Base-by-base conservation (phyloP, 2,329 filamentous ascomycete genomes). In the Gaeumannomyces tritici region DNA sequence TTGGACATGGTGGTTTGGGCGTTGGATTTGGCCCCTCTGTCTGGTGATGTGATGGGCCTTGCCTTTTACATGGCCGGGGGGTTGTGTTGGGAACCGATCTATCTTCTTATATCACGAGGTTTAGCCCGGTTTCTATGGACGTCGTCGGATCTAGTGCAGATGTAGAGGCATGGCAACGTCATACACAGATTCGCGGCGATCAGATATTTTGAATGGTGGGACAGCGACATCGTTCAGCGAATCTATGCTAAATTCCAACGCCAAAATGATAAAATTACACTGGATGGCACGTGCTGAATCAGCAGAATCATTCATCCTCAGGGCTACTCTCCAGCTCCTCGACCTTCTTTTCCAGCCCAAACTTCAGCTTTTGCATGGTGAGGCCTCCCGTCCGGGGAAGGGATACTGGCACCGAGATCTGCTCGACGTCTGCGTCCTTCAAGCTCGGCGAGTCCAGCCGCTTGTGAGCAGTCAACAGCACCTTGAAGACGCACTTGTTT, bases 1-100 rank as follows among this genome's bases (percentile, higher is more conserved):
- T 75, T 75, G 51, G 78, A 78, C 75, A 80, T 79, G 55, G n/a
- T 51, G 18, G 9, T 35, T n/a, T 35, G 42, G 18, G 18, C n/a
- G 42, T n/a, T 26, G 35, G 51, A 28, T 31, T 27, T 21, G 26
- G 4, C 9, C 29, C 29, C 29, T 31, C 29, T 4, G 29, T 31
- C 29, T 31, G 9, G 29, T 31, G 29, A 9, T 31, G 2, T 35
- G 2, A 35, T 26, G 2, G 2, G 4, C n/a, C 18, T n/a, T 18
- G 8, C 21, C 7, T 6, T 21, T 42, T 15, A 15, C 35, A 42
- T 42, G 3, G 12, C 21, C 21, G n/a, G n/a, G n/a, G n/a, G n/a
- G n/a, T n/a, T n/a, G n/a, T n/a, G n/a, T n/a, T n/a, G n/a, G n/a
- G n/a, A n/a, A n/a, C n/a, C n/a, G n/a, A n/a, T n/a, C n/a, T n/a